Evolutionary conservation across 306 rosid species (phyloP).

Genomic region (Dicorynia guianensis): DNA sequence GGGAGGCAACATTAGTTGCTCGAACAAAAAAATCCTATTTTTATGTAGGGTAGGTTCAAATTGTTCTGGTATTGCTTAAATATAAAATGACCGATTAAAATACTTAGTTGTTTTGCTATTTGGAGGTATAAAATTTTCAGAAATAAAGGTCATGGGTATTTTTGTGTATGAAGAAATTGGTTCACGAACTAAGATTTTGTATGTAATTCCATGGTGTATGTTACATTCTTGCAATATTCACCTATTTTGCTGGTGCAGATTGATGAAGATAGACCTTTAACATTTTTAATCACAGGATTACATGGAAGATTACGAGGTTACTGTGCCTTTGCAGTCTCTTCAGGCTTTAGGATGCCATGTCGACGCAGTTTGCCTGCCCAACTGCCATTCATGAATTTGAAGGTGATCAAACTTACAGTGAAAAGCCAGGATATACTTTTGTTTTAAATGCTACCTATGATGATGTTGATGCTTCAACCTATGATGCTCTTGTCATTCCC

Average conservation of each 20-base stretch:
- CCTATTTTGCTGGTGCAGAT: conserved; percentile 8
- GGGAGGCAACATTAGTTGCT: conserved; percentile 77
- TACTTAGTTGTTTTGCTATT: conserved; percentile 7
- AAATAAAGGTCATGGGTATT: not conserved
- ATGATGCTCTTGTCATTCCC: conserved; percentile 65
- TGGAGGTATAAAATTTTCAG: conserved; percentile 23
- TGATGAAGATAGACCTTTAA: not conserved
- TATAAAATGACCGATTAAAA: not conserved
- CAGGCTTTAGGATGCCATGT: conserved; percentile 89
- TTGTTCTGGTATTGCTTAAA: conserved; percentile 6
- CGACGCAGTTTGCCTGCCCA: conserved; percentile 84
- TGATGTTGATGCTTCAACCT: conserved; percentile 61
- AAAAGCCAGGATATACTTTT: conserved; percentile 80
- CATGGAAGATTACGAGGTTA: conserved; percentile 90
- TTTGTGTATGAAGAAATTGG: not conserved
- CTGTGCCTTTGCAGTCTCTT: conserved; percentile 86
- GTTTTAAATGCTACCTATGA: conserved; percentile 68
- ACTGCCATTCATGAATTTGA: conserved; percentile 91
- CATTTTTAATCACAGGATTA: conserved; percentile 61
- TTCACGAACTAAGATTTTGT: too few relatives aligned
- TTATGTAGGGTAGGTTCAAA: conserved; percentile 81
- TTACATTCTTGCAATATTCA: conserved; percentile 17
- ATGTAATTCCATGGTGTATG: not conserved
- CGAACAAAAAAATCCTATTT: conserved; percentile 69
- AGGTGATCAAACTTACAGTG: conserved; percentile 89